These are phyloP conservation scores for Amphicarpaea edgeworthii DNA, from an alignment of 306 rosid genomes.

Conservation along the genomic window DNA sequence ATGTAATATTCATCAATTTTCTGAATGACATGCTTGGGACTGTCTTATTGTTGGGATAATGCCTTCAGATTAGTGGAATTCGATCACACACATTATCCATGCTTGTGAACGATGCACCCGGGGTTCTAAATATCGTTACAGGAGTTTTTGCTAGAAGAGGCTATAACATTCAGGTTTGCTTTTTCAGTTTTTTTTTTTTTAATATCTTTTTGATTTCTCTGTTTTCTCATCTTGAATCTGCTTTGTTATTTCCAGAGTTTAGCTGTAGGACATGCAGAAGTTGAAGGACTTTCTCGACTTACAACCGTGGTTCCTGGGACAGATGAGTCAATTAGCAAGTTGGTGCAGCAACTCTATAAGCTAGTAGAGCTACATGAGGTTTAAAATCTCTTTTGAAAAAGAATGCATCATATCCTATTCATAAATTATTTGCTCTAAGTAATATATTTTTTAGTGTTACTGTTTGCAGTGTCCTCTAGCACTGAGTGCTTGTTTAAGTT, in stretches of 20 bases:
- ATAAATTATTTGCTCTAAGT: slow-evolving; percentile 33
- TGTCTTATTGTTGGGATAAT: slow-evolving; percentile 43
- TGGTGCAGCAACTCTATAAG: slow-evolving; percentile 85
- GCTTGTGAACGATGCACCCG: slow-evolving; percentile 82
- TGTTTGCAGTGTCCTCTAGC: slow-evolving; percentile 18
- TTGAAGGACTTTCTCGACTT: slow-evolving; percentile 83
- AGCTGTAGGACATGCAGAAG: slow-evolving; percentile 90
- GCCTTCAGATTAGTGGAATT: slow-evolving; percentile 74
- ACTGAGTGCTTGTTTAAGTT: not conserved
- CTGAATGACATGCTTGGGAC: slow-evolving; percentile 29
- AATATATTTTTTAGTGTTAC: slow-evolving; percentile 15
- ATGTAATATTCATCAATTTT: slow-evolving; percentile 39
- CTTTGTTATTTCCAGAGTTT: slow-evolving; percentile 66
- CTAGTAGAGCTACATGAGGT: slow-evolving; percentile 79
- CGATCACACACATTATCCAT: slow-evolving; percentile 84
- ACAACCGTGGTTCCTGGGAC: slow-evolving; percentile 94
- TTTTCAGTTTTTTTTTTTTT: slow-evolving; percentile 7
- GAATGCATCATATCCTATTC: slow-evolving; percentile 29
- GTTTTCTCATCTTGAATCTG: slow-evolving; percentile 22
- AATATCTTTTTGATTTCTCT: slow-evolving; percentile 20
- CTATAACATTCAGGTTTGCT: slow-evolving; percentile 83
- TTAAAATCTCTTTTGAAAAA: slow-evolving; percentile 44
- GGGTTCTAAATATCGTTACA: slow-evolving; percentile 77
- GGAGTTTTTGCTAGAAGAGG: slow-evolving; percentile 93
- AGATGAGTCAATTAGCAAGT: slow-evolving; percentile 76